Evolutionary conservation across 2,329 filamentous ascomycete genomes (phyloP).

Genomic region (Conoideocrella luteorostrata): DNA sequence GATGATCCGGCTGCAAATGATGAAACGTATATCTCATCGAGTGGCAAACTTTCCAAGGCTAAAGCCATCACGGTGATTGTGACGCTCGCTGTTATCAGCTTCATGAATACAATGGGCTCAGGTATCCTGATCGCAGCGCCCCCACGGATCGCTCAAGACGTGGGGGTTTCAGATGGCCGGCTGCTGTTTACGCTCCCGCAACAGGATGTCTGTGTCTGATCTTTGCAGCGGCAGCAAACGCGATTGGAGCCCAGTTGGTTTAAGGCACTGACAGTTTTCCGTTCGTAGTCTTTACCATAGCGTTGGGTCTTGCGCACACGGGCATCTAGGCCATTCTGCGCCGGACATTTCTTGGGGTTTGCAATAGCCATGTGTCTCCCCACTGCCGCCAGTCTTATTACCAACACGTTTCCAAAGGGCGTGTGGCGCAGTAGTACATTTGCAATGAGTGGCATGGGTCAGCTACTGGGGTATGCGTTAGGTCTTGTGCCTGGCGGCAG

Average conservation of each 20-base stretch:
- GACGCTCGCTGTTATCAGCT: constrained; percentile 27
- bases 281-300: constrained; percentile 26
- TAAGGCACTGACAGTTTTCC: constrained; percentile 27
- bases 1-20: too few relatives aligned
- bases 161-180: constrained; percentile 25
- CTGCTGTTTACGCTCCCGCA: constrained; percentile 22
- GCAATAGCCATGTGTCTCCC: constrained; percentile 33
- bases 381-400: constrained; percentile 30
- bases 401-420: constrained; percentile 29
- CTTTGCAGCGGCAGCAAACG: constrained; percentile 30
- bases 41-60: too few relatives aligned
- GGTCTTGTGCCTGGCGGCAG: constrained; percentile 43
- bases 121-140: constrained; percentile 30
- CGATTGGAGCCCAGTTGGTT: constrained; percentile 27
- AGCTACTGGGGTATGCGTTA: constrained; percentile 40
- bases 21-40: too few relatives aligned
- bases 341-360: constrained; percentile 26
- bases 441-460: constrained; percentile 37
- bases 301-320: constrained; percentile 24
- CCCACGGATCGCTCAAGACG: constrained; percentile 30
- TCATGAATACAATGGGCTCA: constrained; percentile 30
- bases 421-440: constrained; percentile 34
- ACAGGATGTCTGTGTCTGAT: constrained; percentile 26
- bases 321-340: constrained; percentile 31
- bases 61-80: constrained; percentile 22